Evolutionary conservation across 192 early-diverging fungal genomes (phyloP).

Genomic region (Gigaspora rosea): DNA sequence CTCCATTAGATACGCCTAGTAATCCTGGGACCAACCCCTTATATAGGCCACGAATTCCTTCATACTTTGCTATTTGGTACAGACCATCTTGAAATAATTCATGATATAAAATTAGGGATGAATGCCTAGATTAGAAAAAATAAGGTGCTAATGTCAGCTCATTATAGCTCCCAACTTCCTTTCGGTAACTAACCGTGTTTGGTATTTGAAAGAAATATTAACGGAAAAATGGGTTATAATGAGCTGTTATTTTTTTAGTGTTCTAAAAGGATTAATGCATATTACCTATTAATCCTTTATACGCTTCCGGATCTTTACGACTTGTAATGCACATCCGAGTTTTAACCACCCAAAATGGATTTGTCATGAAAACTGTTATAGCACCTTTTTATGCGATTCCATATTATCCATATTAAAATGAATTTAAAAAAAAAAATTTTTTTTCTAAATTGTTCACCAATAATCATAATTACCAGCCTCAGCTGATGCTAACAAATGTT

Average conservation of each 20-base stretch:
- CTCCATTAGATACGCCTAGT: conserved; percentile 94
- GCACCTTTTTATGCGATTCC: conserved; percentile 46
- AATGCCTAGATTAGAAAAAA: too few relatives aligned
- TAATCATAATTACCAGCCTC: conserved; percentile 56
- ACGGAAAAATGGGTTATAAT: too few relatives aligned
- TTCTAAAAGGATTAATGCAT: neutral
- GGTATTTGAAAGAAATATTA: too few relatives aligned
- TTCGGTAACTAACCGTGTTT: neutral
- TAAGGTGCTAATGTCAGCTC: too few relatives aligned
- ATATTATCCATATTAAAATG: neutral
- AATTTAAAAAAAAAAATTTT: neutral
- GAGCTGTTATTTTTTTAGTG: neutral
- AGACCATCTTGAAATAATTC: conserved; percentile 53
- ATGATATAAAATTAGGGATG: too few relatives aligned
- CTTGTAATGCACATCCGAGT: conserved; percentile 79
- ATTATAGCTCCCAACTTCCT: neutral
- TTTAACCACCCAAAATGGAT: conserved; percentile 86
- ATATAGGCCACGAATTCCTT: conserved; percentile 77
- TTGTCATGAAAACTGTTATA: conserved; percentile 69
- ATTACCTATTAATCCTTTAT: conserved; percentile 55
- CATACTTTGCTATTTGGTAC: conserved; percentile 55
- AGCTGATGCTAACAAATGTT: conserved; percentile 83
- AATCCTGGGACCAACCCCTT: conserved; percentile 84
- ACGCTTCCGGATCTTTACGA: conserved; percentile 55
- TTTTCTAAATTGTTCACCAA: neutral